Evolutionary conservation across 1,284 basidiomycete genomes (phyloP).

Genomic region (Cryptococcus wingfieldii): DNA sequence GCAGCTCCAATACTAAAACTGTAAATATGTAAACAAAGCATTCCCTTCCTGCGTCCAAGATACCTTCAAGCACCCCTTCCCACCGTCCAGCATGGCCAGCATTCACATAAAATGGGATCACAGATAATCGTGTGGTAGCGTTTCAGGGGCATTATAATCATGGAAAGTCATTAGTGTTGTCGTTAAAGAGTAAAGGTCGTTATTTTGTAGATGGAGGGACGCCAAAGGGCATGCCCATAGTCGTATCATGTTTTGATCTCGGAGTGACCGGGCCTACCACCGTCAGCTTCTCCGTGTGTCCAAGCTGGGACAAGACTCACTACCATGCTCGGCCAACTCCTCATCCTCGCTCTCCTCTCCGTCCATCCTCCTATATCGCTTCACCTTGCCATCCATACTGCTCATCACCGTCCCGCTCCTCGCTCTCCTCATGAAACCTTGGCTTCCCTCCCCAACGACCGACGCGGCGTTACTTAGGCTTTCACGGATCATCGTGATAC

Average conservation of each 20-base stretch:
- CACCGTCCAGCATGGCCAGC: too few species aligned
- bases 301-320: not conserved
- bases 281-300: not conserved
- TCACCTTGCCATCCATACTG: not conserved
- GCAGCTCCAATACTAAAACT: too few species aligned
- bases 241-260: not conserved
- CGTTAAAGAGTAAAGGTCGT: too few species aligned
- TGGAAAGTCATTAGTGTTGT: too few species aligned
- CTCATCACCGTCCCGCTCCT: slow-evolving; percentile 18
- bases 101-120: too few species aligned
- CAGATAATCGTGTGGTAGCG: too few species aligned
- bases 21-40: too few species aligned
- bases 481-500: slow-evolving; percentile 12
- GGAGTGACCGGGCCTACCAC: not conserved
- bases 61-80: too few species aligned
- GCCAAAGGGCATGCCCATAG: not conserved
- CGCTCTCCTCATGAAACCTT: slow-evolving; percentile 13
- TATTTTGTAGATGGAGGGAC: not conserved
- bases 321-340: not conserved
- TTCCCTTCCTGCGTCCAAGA: too few species aligned
- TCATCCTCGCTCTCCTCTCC: not conserved
- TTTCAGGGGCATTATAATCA: too few species aligned
- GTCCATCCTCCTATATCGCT: not conserved
- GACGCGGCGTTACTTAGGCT: slow-evolving; percentile 9
- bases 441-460: slow-evolving; percentile 1